These are phyloP conservation scores for Kokia cookei DNA, from an alignment of 441 rosid species.

Conservation along the genomic window DNA sequence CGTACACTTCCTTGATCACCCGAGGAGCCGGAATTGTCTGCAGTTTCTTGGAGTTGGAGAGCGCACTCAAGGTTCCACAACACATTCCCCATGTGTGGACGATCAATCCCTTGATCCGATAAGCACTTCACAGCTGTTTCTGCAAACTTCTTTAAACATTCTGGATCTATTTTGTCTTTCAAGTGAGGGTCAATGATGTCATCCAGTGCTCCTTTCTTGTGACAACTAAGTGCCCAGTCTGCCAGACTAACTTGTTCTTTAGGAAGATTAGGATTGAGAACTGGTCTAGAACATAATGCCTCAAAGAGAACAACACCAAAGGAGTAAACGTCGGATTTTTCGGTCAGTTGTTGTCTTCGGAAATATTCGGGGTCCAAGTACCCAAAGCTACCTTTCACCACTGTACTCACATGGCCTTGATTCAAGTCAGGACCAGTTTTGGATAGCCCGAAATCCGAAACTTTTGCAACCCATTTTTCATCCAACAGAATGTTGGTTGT, in stretches of 20 bases:
- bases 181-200: constrained; percentile 52
- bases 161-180: constrained; percentile 42
- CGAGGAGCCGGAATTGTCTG: constrained; percentile 22
- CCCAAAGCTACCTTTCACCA: constrained; percentile 77
- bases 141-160: constrained; percentile 51
- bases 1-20: not conserved
- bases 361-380: constrained; percentile 76
- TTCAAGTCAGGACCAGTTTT: constrained; percentile 68
- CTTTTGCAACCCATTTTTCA: constrained; percentile 70
- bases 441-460: constrained; percentile 70
- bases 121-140: constrained; percentile 67
- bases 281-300: constrained; percentile 58
- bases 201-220: constrained; percentile 36
- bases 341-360: constrained; percentile 58
- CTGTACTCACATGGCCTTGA: constrained; percentile 61
- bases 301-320: constrained; percentile 77
- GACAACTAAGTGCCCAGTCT: constrained; percentile 57
- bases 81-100: constrained; percentile 75
- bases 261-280: constrained; percentile 50
- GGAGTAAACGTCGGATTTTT: constrained; percentile 74
- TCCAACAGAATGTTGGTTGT: constrained; percentile 70
- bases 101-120: constrained; percentile 41
- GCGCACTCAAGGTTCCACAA: constrained; percentile 72
- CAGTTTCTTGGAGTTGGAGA: constrained; percentile 49
- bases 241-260: constrained; percentile 70